These are phyloP conservation scores for Candida anutae DNA, from an alignment of 1,139 yeast species.

Conservation along the genomic window DNA sequence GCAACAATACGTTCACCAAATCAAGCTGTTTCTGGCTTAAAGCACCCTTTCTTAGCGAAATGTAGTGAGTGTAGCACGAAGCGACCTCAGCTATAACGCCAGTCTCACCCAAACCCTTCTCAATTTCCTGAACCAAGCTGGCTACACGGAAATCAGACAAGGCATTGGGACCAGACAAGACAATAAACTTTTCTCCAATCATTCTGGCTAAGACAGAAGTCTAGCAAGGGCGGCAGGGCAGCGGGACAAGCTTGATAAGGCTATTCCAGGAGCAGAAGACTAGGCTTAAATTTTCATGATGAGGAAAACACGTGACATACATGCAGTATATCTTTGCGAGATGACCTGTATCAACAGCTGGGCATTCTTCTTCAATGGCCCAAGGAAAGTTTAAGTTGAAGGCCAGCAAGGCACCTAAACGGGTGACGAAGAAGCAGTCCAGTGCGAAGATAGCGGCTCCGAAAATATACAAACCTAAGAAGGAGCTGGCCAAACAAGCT, in stretches of 20 bases:
- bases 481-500: constrained; percentile 39
- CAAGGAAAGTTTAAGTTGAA: constrained; percentile 50
- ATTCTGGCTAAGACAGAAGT: too few relatives aligned
- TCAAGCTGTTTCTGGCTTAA: constrained; percentile 25
- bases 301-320: too few relatives aligned
- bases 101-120: constrained; percentile 52
- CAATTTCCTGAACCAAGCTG: constrained; percentile 64
- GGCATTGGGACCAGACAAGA: constrained; percentile 87
- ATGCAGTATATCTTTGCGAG: too few relatives aligned
- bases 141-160: constrained; percentile 80
- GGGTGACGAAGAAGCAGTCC: constrained; percentile 45
- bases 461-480: constrained; percentile 62
- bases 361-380: too few relatives aligned
- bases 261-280: too few relatives aligned
- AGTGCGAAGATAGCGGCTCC: constrained; percentile 70
- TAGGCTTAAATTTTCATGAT: too few relatives aligned
- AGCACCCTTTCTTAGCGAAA: constrained; percentile 41
- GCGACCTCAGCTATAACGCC: constrained; percentile 62
- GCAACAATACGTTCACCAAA: constrained; percentile 57
- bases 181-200: constrained; percentile 26
- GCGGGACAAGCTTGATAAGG: too few relatives aligned
- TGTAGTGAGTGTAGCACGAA: constrained; percentile 76
- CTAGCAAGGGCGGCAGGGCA: too few relatives aligned
- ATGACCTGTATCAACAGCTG: too few relatives aligned
- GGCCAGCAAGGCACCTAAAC: constrained; percentile 24